Base-by-base conservation (phyloP, 495 filamentous ascomycete genomes). In the Xylaria scruposa region DNA sequence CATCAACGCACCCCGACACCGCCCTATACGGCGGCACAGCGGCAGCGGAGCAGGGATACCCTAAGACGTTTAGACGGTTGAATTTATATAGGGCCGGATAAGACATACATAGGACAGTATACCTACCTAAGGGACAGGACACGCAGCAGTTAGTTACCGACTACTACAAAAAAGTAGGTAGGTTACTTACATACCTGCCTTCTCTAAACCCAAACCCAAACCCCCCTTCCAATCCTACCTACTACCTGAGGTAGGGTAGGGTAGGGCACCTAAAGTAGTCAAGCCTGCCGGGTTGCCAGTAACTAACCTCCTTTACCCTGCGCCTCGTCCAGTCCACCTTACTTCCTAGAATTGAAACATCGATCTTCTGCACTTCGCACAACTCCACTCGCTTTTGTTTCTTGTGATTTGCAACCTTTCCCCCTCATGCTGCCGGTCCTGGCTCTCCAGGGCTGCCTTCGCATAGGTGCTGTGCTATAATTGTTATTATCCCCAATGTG, bases 381-480 rank as follows among this genome's bases (percentile, higher is more conserved):
- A 79, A 79, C 77, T 79, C 77, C 78, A 78, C 77, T 78, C 77
- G 75, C 77, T 78, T 72, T 74, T 76, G 77, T 74, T 78, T 77
- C 76, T 68, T 68, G 56, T 54, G 56, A 72, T 72, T 72, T 67
- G 64, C 63, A 72, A 68, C 70, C 66, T 58, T 51, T 54, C 70
- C 72, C 68, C 47, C 70, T 58, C 68, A 69, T 74, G 75, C 77
- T 77, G 77, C 63, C 77, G 75, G 78, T 72, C 80, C 80, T 83
- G 81, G 80, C 79, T 80, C 77, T 79, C 80, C 80, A 79, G 79
- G 81, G 76, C 77, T 72, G 80, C 74, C 62, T 76, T 79, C 71
- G 74, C 74, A 71, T 71, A 71, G 68, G 76, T 77, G 74, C 29
- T 81, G 77, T 79, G 73, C 66, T 68, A 78, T 81, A 77, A 47